These are phyloP conservation scores for Calocera viscosa DNA, from an alignment of 768 basidiomycete species.

Conservation along the genomic window DNA sequence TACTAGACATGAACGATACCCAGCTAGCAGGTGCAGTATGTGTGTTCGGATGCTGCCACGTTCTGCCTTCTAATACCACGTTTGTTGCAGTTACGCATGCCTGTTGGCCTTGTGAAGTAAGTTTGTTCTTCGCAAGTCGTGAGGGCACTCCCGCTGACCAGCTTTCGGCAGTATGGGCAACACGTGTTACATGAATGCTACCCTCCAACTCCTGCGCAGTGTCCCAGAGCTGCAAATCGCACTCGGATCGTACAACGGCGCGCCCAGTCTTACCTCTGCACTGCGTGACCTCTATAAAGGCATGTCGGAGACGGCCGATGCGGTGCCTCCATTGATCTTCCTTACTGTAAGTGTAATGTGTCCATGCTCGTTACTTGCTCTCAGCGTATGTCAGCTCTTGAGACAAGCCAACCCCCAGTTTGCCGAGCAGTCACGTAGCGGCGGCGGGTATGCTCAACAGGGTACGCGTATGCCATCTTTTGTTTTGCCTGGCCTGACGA, in stretches of 20 bases:
- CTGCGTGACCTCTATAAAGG: slow-evolving; percentile 57
- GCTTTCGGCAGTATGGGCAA: slow-evolving; percentile 55
- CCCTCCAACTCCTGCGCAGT: slow-evolving; percentile 82
- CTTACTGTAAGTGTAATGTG: slow-evolving; percentile 33
- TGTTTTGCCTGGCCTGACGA: background rate
- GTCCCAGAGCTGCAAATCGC: slow-evolving; percentile 79
- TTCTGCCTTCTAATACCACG: slow-evolving; percentile 13
- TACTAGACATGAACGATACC: slow-evolving; percentile 69
- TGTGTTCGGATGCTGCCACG: background rate
- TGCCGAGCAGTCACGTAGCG: slow-evolving; percentile 44
- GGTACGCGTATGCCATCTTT: slow-evolving; percentile 23
- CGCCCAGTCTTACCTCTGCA: slow-evolving; percentile 32
- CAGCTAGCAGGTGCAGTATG: slow-evolving; percentile 69
- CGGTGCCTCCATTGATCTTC: slow-evolving; percentile 57
- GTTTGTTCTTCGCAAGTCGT: slow-evolving; percentile 15
- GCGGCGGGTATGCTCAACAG: slow-evolving; percentile 70
- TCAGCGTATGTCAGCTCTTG: slow-evolving; percentile 29
- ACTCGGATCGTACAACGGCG: slow-evolving; percentile 37
- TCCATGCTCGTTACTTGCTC: background rate
- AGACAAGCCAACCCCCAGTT: slow-evolving; percentile 83
- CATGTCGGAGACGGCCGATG: slow-evolving; percentile 67
- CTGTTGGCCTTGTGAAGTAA: slow-evolving; percentile 68
- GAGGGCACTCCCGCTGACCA: background rate
- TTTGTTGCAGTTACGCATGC: slow-evolving; percentile 49
- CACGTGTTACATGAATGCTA: slow-evolving; percentile 97